phyloP scores from a whole-genome alignment of 176 grass and related monocot genomes.

The Triticum monococcum region DNA sequence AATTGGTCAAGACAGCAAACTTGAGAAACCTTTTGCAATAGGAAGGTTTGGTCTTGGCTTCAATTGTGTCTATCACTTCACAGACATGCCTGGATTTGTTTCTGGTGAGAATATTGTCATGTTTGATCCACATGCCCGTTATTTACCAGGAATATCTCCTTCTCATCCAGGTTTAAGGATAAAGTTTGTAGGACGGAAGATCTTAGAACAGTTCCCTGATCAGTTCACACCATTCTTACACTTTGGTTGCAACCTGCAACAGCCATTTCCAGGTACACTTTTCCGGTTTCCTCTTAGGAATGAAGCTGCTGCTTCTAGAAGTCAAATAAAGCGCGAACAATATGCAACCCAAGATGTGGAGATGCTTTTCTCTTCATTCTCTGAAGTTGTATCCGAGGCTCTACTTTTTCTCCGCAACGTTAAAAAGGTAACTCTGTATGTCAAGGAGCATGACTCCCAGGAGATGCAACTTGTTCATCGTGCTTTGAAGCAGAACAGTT shows the following conservation, averaged over 20 bases:
- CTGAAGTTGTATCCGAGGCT: slow-evolving; percentile 81
- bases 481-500: slow-evolving; percentile 61
- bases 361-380: slow-evolving; percentile 86
- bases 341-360: slow-evolving; percentile 88
- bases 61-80: slow-evolving; percentile 99
- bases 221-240: slow-evolving; percentile 96
- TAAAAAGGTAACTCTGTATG: slow-evolving; percentile 79
- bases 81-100: slow-evolving; percentile 97
- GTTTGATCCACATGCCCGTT: slow-evolving; percentile 94
- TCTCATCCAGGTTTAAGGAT: slow-evolving; percentile 96
- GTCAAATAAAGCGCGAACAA: slow-evolving; percentile 94
- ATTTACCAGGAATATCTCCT: slow-evolving; percentile 95
- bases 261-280: slow-evolving; percentile 89
- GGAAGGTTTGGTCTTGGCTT: slow-evolving; percentile 97
- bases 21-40: slow-evolving; percentile 96
- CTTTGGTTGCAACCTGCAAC: slow-evolving; percentile 86
- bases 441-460: slow-evolving; percentile 75
- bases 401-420: slow-evolving; percentile 88
- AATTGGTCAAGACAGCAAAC: slow-evolving; percentile 97
- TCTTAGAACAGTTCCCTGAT: slow-evolving; percentile 97
- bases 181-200: slow-evolving; percentile 82
- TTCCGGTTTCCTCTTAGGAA: slow-evolving; percentile 96
- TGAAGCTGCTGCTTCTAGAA: slow-evolving; percentile 81
- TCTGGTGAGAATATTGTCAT: slow-evolving; percentile 98
- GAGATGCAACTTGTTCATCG: slow-evolving; percentile 75